Evolutionary conservation across 352 stramenopile genomes (phyloP), one percentile per base, ranked within the genome.

Genomic region (Aphanomyces cochlioides): DNA sequence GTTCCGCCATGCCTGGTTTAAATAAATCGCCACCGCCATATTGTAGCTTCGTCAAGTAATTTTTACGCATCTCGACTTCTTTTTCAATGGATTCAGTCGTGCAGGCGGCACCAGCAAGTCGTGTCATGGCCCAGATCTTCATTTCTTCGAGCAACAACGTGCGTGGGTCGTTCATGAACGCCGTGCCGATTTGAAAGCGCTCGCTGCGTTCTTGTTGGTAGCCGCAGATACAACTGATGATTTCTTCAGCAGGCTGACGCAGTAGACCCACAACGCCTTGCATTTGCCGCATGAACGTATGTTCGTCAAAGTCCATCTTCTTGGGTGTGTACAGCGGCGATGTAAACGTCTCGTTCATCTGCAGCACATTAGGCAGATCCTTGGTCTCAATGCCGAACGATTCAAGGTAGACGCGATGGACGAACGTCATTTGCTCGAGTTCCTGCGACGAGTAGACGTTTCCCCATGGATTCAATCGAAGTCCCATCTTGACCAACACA

Each of bases 231-330:
- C 80, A 85, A 17, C 83, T 90, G 78, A 94, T 94, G 74, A 94
- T 92, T 34, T 84, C 86, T 67, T 94, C 86, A 0, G 86, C 84
- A 0, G 86, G 84, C 73, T 92, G 90, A 1, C 86, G 79, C 69
- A 94, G 76, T 43, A 94, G 63, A 0, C 86, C 86, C 5, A 92
- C 82, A n/a, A 90, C 84, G 75, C 92, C 84, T 74, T 92, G 84
- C 84, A 94, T 94, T 77, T 92, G 92, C 63, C 86, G 84, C 70
- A 94, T 78, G 74, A 91, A 94, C 73, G 86, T 90, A 72, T 94
- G 88, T 73, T 94, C 84, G 73, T 92, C 84, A 72, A 94, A 94
- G 67, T 92, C 84, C 34, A 82, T 81, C 67, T 87, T 82, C 13
- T 83, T 88, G 17, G 86, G 86, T 56, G 84, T 83, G 73, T 90